Evolutionary conservation across 2,329 filamentous ascomycete species (phyloP), one percentile per base, ranked within the genome.

Genomic region (Penicillium sp.): DNA sequence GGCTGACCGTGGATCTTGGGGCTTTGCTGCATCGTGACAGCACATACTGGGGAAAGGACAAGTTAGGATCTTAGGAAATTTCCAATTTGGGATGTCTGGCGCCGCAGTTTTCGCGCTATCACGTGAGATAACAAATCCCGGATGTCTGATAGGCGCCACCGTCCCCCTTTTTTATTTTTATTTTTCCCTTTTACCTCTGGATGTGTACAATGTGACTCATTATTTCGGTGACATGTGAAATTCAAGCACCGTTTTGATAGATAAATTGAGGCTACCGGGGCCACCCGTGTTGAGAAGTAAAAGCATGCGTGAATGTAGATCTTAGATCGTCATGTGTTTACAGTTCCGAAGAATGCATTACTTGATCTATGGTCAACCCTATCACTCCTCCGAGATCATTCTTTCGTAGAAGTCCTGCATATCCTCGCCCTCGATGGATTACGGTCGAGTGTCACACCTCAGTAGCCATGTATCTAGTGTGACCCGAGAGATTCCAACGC

Each of bases 51-150:
- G 31, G 24, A 18, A 42, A 46, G 34, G 34, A 42, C 39, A 51
- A 46, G 44, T 49, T 48, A 44, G 38, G 42, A 49, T 45, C 18
- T 42, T 41, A 45, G 44, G 48, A 60, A 52, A 51, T 60, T 59
- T 57, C 53, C 57, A 39, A 29, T 52, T 47, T 49, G 41, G 49
- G 49, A 46, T 21, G 48, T 21, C 15, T 49, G 48, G 49, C 45
- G 51, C 45, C 52, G 52, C 54, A 49, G 52, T 54, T 57, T 57
- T 58, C 53, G 49, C 47, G 45, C 12, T 33, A 24, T 60, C 58
- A 60, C 58, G 58, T 60, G 55, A 56, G 55, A 60, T 58, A 60
- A 56, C 47, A 29, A 49, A 45, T 51, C 46, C 24, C 13, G n/a
- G 49, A 12, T 31, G 21, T 28, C 48, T 52, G 57, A 55, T 57